Conservation (phyloP, 768 basidiomycete species). For the Xerocomellus amylosporus region DNA sequence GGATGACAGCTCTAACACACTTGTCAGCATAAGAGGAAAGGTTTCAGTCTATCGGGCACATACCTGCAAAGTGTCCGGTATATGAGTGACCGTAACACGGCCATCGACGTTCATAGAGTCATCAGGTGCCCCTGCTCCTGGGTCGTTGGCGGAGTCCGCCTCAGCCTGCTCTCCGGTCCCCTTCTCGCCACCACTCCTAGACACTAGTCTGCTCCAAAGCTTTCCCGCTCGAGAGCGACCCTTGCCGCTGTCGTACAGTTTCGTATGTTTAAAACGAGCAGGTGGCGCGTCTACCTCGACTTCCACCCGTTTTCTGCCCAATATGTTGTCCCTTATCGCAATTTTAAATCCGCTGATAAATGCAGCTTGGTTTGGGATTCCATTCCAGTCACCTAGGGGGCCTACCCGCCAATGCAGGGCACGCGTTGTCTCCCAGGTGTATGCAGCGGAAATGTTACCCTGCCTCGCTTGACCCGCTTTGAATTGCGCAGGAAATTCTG, state of each 20-base stretch:
- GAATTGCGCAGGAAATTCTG: conserved; percentile 13
- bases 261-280: neutral
- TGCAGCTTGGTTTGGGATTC: conserved; percentile 14
- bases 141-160: neutral
- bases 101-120: too few relatives aligned
- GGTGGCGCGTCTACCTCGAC: neutral
- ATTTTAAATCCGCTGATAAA: conserved; percentile 26
- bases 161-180: neutral
- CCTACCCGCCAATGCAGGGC: conserved; percentile 8
- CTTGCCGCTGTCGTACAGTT: neutral
- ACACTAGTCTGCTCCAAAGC: neutral
- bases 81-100: neutral
- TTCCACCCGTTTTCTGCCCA: conserved; percentile 5
- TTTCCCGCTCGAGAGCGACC: neutral
- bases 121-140: neutral
- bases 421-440: conserved; percentile 13
- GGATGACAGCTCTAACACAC: conserved; percentile 7
- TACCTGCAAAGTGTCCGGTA: neutral
- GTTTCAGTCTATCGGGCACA: neutral
- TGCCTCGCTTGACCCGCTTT: conserved; percentile 4
- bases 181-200: neutral
- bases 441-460: conserved; percentile 8
- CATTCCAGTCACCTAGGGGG: neutral
- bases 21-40: neutral
- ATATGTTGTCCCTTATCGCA: conserved; percentile 5